Conservation (phyloP, 345 rosid genomes). For the Geranium rotundifolium region DNA sequence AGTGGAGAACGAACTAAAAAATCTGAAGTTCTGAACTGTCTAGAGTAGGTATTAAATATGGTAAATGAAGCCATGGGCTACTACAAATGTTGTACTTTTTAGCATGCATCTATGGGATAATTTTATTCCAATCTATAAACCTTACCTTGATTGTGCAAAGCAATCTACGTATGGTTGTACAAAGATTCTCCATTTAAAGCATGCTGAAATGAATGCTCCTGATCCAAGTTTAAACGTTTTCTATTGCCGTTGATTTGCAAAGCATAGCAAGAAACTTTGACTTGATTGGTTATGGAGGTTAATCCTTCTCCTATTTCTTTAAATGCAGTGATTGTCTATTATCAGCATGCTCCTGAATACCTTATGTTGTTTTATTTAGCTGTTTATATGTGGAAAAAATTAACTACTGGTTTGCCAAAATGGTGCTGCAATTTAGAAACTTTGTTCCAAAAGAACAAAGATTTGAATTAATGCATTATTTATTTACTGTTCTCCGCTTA, state of each 20-base stretch:
- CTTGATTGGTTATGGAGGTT: neutral
- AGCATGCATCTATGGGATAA: neutral
- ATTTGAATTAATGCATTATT: neutral
- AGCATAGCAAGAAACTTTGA: no score
- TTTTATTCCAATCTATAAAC: neutral
- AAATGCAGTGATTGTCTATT: neutral
- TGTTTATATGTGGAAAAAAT: neutral
- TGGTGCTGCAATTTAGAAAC: neutral
- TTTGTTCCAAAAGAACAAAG: no score
- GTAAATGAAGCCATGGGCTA: neutral
- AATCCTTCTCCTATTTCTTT: neutral
- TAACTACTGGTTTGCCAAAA: slow-evolving; percentile 2
- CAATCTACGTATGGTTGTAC: neutral
- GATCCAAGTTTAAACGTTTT: neutral
- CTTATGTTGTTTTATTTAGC: neutral
- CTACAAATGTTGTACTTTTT: neutral
- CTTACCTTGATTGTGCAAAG: neutral
- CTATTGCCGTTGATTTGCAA: neutral
- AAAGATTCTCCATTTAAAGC: neutral
- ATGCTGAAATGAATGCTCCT: neutral
- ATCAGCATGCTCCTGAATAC: neutral
- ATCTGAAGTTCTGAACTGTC: neutral
- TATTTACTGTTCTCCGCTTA: neutral
- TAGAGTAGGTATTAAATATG: neutral
- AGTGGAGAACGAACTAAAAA: neutral